Evolutionary conservation across 2,329 filamentous ascomycete species (phyloP).

Genomic region (Penicillium brevicompactum): DNA sequence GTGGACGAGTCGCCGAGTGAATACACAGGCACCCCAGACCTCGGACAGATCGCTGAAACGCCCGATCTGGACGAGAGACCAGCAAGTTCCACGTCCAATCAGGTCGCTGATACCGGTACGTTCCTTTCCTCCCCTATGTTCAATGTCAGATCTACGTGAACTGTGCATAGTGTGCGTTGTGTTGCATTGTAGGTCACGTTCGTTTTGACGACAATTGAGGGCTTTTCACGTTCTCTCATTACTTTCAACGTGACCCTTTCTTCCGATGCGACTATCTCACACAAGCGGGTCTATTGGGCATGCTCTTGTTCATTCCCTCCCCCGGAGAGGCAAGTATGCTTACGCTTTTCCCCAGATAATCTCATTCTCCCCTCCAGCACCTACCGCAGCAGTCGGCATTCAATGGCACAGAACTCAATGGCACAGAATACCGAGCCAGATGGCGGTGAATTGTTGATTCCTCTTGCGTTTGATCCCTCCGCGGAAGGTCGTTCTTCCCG

Average conservation of each 20-base stretch:
- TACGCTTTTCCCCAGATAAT: constrained; percentile 49
- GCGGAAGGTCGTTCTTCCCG: constrained; percentile 52
- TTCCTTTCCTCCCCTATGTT: not conserved
- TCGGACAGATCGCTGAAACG: constrained; percentile 22
- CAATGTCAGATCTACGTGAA: not conserved
- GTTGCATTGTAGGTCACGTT: no score
- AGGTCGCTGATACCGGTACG: constrained; percentile 37
- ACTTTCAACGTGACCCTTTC: no score
- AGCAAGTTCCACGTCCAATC: constrained; percentile 27
- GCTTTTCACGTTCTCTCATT: no score
- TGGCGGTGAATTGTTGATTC: constrained; percentile 72
- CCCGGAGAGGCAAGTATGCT: not conserved
- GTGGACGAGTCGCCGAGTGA: constrained; percentile 60
- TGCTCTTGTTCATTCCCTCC: not conserved
- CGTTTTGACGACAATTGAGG: no score
- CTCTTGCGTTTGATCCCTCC: constrained; percentile 72
- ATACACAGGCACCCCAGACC: constrained; percentile 61
- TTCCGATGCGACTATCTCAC: no score
- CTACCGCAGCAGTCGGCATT: constrained; percentile 78
- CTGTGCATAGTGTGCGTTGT: not conserved
- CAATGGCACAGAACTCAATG: constrained; percentile 65
- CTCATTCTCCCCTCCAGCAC: constrained; percentile 72
- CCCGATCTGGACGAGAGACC: constrained; percentile 24
- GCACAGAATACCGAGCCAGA: constrained; percentile 59
- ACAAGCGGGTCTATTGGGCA: not conserved